phyloP scores from a whole-genome alignment of 2,329 filamentous ascomycete genomes.

The Ophiocordyceps polyrhachis-furcata region DNA sequence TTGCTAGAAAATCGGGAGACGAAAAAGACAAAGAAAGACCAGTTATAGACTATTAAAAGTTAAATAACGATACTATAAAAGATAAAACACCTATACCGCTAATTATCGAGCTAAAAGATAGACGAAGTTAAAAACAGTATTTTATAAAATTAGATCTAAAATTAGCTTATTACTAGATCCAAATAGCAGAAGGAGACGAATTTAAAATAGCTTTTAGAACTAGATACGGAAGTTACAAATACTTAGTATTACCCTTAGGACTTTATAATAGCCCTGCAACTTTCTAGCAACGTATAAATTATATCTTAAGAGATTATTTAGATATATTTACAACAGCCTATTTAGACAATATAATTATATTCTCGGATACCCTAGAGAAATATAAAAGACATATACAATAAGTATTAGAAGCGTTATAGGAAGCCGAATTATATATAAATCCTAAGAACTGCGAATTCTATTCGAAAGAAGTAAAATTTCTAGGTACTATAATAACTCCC shows the following conservation, averaged over 20 bases:
- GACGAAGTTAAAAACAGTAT: slow-evolving; percentile 3
- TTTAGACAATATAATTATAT: slow-evolving; percentile 5
- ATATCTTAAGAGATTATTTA: too few species aligned
- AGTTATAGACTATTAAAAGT: too few species aligned
- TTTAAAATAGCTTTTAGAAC: slow-evolving; percentile 16
- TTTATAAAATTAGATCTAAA: not conserved
- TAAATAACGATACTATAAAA: too few species aligned
- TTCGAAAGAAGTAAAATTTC: not conserved
- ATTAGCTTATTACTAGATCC: not conserved
- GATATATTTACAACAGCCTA: slow-evolving; percentile 3
- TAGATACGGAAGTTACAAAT: slow-evolving; percentile 14
- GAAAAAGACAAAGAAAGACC: too few species aligned
- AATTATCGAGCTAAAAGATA: slow-evolving; percentile 7
- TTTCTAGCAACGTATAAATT: slow-evolving; percentile 2
- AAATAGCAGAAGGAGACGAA: slow-evolving; percentile 8
- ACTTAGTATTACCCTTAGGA: slow-evolving; percentile 12
- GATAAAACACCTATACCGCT: too few species aligned
- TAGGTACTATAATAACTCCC: not conserved
- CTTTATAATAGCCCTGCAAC: slow-evolving; percentile 6
- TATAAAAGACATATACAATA: slow-evolving; percentile 3
- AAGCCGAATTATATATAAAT: not conserved
- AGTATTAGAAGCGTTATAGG: not conserved
- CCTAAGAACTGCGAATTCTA: slow-evolving; percentile 1
- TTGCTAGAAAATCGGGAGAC: too few species aligned
- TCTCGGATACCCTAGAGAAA: slow-evolving; percentile 3